Conservation (phyloP, 495 filamentous ascomycete genomes). For the Aspergillus asperescens region DNA sequence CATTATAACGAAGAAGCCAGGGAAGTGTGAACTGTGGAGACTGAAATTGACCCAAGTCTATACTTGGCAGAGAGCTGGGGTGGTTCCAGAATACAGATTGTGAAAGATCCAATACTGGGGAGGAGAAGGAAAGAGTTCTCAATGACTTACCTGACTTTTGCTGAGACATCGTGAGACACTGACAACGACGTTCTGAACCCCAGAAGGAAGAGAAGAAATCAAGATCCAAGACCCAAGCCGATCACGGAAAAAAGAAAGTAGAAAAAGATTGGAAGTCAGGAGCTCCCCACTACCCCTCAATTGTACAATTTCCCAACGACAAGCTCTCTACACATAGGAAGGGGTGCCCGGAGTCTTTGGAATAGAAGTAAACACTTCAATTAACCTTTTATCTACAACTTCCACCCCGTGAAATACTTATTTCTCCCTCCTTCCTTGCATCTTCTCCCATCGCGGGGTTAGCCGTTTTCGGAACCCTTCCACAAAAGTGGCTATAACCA, state of each 20-base stretch:
- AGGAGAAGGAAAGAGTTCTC: not conserved
- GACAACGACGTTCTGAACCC: constrained; percentile 21
- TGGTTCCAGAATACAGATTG: constrained; percentile 21
- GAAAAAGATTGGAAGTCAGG: constrained; percentile 12
- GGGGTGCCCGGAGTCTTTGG: not conserved
- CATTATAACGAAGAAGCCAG: constrained; percentile 3
- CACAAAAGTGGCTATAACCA: not conserved
- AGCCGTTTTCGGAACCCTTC: not conserved
- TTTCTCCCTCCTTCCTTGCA: not conserved
- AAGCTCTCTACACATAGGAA: not conserved
- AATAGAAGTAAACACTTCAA: not conserved
- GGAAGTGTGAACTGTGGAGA: constrained; percentile 19
- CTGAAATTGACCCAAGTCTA: constrained; percentile 12
- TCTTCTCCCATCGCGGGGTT: not conserved
- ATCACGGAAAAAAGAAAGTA: constrained; percentile 9
- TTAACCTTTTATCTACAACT: not conserved
- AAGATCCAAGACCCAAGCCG: constrained; percentile 13
- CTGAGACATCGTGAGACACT: constrained; percentile 36
- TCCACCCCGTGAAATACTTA: not conserved
- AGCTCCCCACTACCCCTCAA: constrained; percentile 18
- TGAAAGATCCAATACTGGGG: constrained; percentile 4
- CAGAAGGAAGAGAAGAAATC: constrained; percentile 9
- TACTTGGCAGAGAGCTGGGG: constrained; percentile 13
- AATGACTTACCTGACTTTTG: constrained; percentile 40
- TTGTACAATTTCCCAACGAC: constrained; percentile 6